A percentile compares a stretch with the other conserved stretches of the same genome.
Conservation (phyloP, 192 early-diverging fungal genomes). For the Coemansia sp. region DNA sequence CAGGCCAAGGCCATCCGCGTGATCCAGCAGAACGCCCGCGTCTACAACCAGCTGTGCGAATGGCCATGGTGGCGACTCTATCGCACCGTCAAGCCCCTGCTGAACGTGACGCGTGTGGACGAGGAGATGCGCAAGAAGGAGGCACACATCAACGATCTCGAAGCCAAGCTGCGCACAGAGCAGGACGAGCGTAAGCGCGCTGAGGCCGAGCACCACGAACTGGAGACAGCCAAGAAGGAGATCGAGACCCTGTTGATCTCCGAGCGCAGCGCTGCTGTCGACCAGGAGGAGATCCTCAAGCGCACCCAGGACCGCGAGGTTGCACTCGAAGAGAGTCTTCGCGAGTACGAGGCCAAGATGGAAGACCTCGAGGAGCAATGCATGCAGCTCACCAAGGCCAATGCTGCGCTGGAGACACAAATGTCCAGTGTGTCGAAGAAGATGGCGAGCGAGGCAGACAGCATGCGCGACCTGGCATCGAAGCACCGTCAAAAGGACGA, state of each 20-base stretch:
- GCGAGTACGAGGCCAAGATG: slow-evolving; percentile 61
- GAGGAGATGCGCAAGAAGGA: slow-evolving; percentile 78
- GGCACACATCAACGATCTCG: slow-evolving; percentile 68
- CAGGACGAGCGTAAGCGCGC: slow-evolving; percentile 61
- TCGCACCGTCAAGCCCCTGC: slow-evolving; percentile 85
- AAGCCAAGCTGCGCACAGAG: slow-evolving; percentile 63
- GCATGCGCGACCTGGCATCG: slow-evolving; percentile 60
- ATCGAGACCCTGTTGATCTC: slow-evolving; percentile 70
- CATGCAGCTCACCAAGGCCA: slow-evolving; percentile 51
- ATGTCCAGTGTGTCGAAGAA: slow-evolving; percentile 63
- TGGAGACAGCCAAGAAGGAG: slow-evolving; percentile 69
- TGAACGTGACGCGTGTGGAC: slow-evolving; percentile 78
- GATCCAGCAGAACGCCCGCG: slow-evolving; percentile 92
- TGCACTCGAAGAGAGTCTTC: slow-evolving; percentile 63
- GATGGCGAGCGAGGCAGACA: slow-evolving; percentile 63
- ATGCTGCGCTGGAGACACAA: slow-evolving; percentile 55
- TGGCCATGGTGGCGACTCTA: slow-evolving; percentile 98
- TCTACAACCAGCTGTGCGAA: slow-evolving; percentile 85
- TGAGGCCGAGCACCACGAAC: slow-evolving; percentile 58
- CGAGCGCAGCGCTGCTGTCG: slow-evolving; percentile 72
- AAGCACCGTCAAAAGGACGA: slow-evolving; percentile 61
- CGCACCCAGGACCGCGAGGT: slow-evolving; percentile 74
- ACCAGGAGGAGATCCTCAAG: slow-evolving; percentile 82
- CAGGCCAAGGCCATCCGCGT: slow-evolving; percentile 87
- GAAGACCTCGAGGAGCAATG: slow-evolving; percentile 71